phyloP scores from a whole-genome alignment of 2,329 filamentous ascomycete species.

The Pezicula radicicola region DNA sequence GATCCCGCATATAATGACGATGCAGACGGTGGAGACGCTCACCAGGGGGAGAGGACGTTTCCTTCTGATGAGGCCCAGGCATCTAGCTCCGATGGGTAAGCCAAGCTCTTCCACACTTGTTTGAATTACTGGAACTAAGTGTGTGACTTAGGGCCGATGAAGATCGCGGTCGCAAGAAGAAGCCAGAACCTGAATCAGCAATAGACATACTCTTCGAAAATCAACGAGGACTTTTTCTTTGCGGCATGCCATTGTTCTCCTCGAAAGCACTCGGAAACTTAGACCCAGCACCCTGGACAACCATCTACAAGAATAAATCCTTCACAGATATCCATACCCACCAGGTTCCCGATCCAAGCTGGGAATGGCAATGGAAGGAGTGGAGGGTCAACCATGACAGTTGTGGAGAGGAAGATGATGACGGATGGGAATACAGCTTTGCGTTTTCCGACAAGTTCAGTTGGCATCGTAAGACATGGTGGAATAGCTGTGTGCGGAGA shows the following conservation, averaged over 20 bases:
- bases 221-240: conserved; percentile 85
- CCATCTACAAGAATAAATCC: conserved; percentile 56
- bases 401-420: conserved; percentile 80
- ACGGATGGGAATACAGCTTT: conserved; percentile 96
- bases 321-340: conserved; percentile 75
- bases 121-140: no score
- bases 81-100: background rate
- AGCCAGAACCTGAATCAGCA: conserved; percentile 45
- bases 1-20: background rate
- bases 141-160: background rate
- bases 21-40: conserved; percentile 1
- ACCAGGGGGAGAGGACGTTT: background rate
- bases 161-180: conserved; percentile 13
- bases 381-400: conserved; percentile 70
- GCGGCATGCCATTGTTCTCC: conserved; percentile 88
- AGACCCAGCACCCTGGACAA: conserved; percentile 87
- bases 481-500: conserved; percentile 89
- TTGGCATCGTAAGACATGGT: conserved; percentile 93
- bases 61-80: conserved; percentile 3
- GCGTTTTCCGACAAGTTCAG: conserved; percentile 71
- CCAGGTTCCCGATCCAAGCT: conserved; percentile 89
- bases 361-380: conserved; percentile 79
- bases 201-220: conserved; percentile 96
- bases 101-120: no score
- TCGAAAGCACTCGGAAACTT: conserved; percentile 78